Conservation (phyloP, 176 grass and related monocot species). For the Echinochloa phyllopogon region DNA sequence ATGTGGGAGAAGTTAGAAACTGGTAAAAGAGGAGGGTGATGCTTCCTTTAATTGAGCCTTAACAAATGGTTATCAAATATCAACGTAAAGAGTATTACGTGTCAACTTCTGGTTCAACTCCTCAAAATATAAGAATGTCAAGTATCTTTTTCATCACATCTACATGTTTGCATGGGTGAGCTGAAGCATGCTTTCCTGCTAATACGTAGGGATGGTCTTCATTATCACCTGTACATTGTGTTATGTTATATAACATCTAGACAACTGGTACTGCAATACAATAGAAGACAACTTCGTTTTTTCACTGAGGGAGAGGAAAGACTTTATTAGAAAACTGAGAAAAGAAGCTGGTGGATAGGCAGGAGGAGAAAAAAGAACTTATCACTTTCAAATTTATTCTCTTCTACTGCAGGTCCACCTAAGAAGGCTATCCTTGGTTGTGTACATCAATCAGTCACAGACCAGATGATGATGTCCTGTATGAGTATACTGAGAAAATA, state of each 20-base stretch:
- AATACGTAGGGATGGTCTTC: constrained; percentile 93
- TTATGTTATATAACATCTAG: not conserved
- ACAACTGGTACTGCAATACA: not conserved
- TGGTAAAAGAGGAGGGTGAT: not conserved
- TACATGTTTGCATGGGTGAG: constrained; percentile 90
- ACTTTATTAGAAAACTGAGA: no score
- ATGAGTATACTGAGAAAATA: no score
- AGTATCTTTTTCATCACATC: constrained; percentile 99
- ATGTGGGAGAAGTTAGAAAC: constrained; percentile 41
- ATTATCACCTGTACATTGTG: constrained; percentile 77
- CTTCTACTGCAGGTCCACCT: no score
- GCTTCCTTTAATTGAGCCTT: not conserved
- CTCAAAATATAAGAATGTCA: constrained; percentile 75
- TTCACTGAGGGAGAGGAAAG: not conserved
- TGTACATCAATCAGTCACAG: no score
- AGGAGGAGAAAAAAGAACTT: no score
- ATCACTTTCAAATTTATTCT: no score
- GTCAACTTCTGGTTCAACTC: constrained; percentile 94
- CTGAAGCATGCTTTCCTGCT: constrained; percentile 84
- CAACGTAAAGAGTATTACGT: constrained; percentile 55
- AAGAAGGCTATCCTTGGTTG: no score
- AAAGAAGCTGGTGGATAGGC: no score
- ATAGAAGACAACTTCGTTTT: not conserved
- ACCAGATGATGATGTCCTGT: no score
- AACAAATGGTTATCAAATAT: not conserved